Conservation (phyloP, 495 filamentous ascomycete genomes). For the Penicillium roqueforti region DNA sequence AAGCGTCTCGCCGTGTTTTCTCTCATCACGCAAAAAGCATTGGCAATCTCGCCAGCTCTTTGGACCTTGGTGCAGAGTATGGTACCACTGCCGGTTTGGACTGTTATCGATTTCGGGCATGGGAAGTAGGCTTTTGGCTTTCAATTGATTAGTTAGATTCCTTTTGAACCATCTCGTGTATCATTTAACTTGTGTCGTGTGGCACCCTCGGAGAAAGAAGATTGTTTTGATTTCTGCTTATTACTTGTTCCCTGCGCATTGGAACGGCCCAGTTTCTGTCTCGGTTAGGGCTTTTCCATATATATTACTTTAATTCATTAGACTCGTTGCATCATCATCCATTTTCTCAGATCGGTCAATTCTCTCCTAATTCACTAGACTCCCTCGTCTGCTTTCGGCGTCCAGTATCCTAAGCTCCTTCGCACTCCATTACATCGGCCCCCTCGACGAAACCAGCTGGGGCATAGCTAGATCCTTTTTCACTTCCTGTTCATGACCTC, state of each 20-base stretch:
- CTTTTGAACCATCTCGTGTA: conserved; percentile 28
- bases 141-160: conserved; percentile 23
- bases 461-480: no score
- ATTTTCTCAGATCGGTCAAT: no score
- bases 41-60: conserved; percentile 7
- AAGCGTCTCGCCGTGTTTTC: conserved; percentile 24
- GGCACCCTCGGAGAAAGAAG: conserved; percentile 39
- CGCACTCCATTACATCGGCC: no score
- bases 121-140: conserved; percentile 21
- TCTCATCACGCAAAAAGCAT: conserved; percentile 20
- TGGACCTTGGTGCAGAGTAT: conserved; percentile 2
- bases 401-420: no score
- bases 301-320: conserved; percentile 32
- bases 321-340: conserved; percentile 12
- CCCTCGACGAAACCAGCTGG: no score
- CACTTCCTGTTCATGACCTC: no score
- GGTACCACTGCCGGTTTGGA: conserved; percentile 11
- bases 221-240: conserved; percentile 26
- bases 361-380: no score
- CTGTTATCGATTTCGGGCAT: conserved; percentile 23
- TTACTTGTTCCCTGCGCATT: conserved; percentile 22
- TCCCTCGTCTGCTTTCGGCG: no score
- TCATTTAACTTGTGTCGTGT: conserved; percentile 35
- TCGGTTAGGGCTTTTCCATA: conserved; percentile 11
- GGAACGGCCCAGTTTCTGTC: conserved; percentile 23